phyloP scores from a whole-genome alignment of 345 rosid species.

The Citrus glauca region DNA sequence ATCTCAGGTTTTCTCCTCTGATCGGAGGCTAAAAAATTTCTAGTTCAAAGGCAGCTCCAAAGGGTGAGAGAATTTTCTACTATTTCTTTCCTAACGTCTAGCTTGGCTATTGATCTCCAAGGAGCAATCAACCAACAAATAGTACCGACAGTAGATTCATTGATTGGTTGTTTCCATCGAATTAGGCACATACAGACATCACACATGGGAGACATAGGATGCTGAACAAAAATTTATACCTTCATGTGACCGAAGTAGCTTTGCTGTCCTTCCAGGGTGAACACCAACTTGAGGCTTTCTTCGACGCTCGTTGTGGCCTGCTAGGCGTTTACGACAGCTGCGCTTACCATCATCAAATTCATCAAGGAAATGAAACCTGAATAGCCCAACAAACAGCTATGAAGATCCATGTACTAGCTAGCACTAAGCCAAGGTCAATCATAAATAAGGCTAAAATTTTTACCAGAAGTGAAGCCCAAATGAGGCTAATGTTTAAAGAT shows the following conservation, averaged over 20 bases:
- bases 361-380: conserved; percentile 85
- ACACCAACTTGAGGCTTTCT: conserved; percentile 64
- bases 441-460: not conserved
- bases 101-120: not conserved
- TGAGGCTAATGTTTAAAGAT: not conserved
- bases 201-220: not conserved
- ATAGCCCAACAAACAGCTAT: conserved; percentile 21
- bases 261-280: conserved; percentile 40
- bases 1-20: not conserved
- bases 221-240: conserved; percentile 28
- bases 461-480: not conserved
- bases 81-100: not conserved
- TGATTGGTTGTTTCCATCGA: not conserved
- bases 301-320: conserved; percentile 85
- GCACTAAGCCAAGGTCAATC: not conserved
- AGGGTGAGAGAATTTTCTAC: not conserved
- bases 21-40: no score
- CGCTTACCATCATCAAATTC: conserved; percentile 88
- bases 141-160: not conserved
- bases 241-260: conserved; percentile 39
- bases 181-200: not conserved
- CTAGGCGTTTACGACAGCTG: conserved; percentile 88
- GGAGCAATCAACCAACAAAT: not conserved
- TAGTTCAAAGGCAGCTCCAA: not conserved
- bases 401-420: not conserved